phyloP scores from a whole-genome alignment of 768 basidiomycete genomes.

The Leccinum uliginosum region DNA sequence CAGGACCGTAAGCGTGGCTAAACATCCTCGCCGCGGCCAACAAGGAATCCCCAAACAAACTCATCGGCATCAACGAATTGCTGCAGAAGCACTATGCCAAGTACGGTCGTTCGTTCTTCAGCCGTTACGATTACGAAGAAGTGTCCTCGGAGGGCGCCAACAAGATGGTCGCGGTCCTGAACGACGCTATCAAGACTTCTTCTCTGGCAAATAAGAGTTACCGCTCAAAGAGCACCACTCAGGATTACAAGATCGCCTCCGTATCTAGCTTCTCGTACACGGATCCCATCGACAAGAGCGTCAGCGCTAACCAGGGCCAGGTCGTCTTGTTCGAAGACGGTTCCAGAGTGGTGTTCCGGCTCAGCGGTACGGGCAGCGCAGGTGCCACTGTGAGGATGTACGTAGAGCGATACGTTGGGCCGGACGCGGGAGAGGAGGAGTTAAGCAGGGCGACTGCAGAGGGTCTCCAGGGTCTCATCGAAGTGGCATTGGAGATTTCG shows the following conservation, averaged over 20 bases:
- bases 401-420: constrained; percentile 84
- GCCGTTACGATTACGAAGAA: constrained; percentile 98
- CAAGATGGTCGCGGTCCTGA: constrained; percentile 75
- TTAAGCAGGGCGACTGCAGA: constrained; percentile 75
- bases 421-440: constrained; percentile 60
- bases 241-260: constrained; percentile 71
- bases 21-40: constrained; percentile 94
- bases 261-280: constrained; percentile 92
- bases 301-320: constrained; percentile 94
- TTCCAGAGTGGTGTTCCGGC: constrained; percentile 89
- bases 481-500: constrained; percentile 84
- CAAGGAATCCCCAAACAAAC: constrained; percentile 63
- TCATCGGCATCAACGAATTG: constrained; percentile 88
- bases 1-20: constrained; percentile 71
- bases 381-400: constrained; percentile 97
- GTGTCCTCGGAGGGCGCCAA: constrained; percentile 89
- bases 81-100: constrained; percentile 81
- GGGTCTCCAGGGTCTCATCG: constrained; percentile 91
- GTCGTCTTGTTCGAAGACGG: constrained; percentile 91
- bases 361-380: constrained; percentile 93
- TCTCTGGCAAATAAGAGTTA: constrained; percentile 68
- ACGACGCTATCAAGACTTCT: constrained; percentile 60
- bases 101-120: constrained; percentile 98
- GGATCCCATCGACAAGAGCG: constrained; percentile 94
- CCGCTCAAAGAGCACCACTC: constrained; percentile 59